Conservation (phyloP, 768 basidiomycete genomes). For the Podaxis sp. region DNA sequence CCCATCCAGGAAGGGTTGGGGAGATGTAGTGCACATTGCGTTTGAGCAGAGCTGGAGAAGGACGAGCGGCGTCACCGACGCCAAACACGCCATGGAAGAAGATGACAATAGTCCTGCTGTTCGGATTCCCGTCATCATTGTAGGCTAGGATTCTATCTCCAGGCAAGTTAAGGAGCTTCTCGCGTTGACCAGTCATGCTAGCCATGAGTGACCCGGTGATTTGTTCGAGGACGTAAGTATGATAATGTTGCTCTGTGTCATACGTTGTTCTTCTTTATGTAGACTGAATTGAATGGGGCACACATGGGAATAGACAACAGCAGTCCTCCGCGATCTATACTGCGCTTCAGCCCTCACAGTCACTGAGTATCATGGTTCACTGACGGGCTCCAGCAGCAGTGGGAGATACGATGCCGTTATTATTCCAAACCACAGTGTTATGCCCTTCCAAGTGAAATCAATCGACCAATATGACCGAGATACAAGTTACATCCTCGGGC, state of each 20-base stretch:
- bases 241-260: neutral
- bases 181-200: constrained; percentile 10
- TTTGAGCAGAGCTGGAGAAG: constrained; percentile 30
- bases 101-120: constrained; percentile 44
- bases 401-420: no score
- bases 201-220: neutral
- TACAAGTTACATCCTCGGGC: no score
- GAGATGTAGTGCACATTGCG: constrained; percentile 41
- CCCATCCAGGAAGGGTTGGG: constrained; percentile 59
- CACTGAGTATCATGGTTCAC: no score
- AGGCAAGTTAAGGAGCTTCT: constrained; percentile 33
- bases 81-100: constrained; percentile 55
- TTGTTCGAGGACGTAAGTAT: neutral
- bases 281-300: neutral
- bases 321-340: no score
- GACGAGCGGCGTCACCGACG: constrained; percentile 37
- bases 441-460: no score
- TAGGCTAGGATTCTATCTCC: constrained; percentile 52
- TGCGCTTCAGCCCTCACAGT: no score
- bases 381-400: no score
- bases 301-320: no score
- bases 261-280: neutral
- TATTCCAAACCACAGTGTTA: no score
- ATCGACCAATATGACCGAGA: no score
- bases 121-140: constrained; percentile 43